phyloP scores from a whole-genome alignment of 768 basidiomycete species.

The Macrocybe gigantea region DNA sequence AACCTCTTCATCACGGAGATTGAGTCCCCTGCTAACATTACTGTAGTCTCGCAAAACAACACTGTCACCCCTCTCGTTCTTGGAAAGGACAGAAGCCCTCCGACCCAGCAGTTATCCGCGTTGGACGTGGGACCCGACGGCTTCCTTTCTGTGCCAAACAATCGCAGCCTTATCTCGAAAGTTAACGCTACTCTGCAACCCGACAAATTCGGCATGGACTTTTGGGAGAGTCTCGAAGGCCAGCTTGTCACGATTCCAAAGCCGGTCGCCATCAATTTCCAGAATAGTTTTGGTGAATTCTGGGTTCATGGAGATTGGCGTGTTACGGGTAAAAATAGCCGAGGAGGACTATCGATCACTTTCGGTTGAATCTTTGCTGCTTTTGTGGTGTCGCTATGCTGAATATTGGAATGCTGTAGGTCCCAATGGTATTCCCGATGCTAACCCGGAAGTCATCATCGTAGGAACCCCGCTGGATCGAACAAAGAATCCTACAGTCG shows the following conservation, averaged over 20 bases:
- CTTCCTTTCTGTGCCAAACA: slow-evolving; percentile 51
- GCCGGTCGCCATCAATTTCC: slow-evolving; percentile 43
- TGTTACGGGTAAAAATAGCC: slow-evolving; percentile 46
- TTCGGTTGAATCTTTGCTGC: slow-evolving; percentile 24
- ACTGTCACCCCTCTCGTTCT: slow-evolving; percentile 43
- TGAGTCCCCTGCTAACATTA: slow-evolving; percentile 35
- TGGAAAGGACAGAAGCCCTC: slow-evolving; percentile 47
- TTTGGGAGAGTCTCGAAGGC: slow-evolving; percentile 60
- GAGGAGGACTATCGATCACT: slow-evolving; percentile 50
- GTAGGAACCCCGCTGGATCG: slow-evolving; percentile 51
- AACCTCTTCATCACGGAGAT: slow-evolving; percentile 49
- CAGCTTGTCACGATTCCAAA: slow-evolving; percentile 47
- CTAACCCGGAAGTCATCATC: slow-evolving; percentile 52
- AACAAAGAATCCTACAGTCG: slow-evolving; percentile 41
- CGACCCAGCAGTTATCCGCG: slow-evolving; percentile 40
- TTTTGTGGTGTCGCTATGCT: neutral
- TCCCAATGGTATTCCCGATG: slow-evolving; percentile 44
- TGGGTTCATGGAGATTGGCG: slow-evolving; percentile 58
- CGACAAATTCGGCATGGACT: slow-evolving; percentile 50
- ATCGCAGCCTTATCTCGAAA: slow-evolving; percentile 36
- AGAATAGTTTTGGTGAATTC: slow-evolving; percentile 47
- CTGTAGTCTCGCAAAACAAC: slow-evolving; percentile 38
- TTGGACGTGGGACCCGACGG: slow-evolving; percentile 50
- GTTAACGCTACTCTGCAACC: slow-evolving; percentile 45
- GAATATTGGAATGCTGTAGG: slow-evolving; percentile 23